A percentile compares a stretch with the other conserved stretches of the same genome.
phyloP scores from a whole-genome alignment of 371 early-diverging fungal genomes.

The Zychaea mexicana region DNA sequence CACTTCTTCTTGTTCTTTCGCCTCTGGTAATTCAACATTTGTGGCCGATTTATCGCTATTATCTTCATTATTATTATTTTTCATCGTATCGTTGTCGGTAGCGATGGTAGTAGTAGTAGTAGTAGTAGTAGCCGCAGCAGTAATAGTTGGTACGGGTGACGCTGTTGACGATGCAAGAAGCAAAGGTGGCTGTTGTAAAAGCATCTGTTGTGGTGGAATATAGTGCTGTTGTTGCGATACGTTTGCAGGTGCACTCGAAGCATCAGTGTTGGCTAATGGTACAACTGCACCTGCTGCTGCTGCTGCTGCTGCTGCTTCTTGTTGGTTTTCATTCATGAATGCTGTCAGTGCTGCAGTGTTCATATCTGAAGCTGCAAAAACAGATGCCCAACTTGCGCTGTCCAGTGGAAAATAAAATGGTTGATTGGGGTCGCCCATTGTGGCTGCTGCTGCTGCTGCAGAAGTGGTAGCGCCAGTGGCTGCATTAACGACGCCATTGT shows the following conservation, averaged over 20 bases:
- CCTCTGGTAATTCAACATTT: not conserved
- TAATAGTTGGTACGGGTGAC: not conserved
- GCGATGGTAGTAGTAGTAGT: not conserved
- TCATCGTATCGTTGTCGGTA: not conserved
- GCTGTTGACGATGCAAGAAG: not conserved
- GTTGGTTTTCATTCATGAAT: not conserved
- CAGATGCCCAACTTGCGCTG: conserved; percentile 14
- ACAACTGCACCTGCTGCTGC: not conserved
- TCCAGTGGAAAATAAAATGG: conserved; percentile 19
- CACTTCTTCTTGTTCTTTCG: conserved; percentile 8
- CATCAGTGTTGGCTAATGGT: not conserved
- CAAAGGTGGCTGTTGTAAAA: not conserved
- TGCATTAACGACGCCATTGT: conserved; percentile 3
- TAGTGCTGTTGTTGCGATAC: conserved; percentile 5
- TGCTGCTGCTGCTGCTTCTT: not conserved
- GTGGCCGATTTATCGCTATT: not conserved
- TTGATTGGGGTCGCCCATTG: conserved; percentile 1
- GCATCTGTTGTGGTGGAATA: conserved; percentile 2
- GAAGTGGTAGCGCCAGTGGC: conserved; percentile 2
- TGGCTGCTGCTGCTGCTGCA: conserved; percentile 7
- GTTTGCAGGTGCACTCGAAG: not conserved
- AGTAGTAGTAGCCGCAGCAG: not conserved
- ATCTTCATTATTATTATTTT: not conserved
- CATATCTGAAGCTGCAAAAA: conserved; percentile 9
- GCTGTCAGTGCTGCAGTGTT: conserved; percentile 3